A percentile compares a stretch with the other conserved stretches of the same genome.
These are phyloP conservation scores for Chloris gayana DNA, from an alignment of 176 grass and related monocot genomes.

Conservation along the genomic window DNA sequence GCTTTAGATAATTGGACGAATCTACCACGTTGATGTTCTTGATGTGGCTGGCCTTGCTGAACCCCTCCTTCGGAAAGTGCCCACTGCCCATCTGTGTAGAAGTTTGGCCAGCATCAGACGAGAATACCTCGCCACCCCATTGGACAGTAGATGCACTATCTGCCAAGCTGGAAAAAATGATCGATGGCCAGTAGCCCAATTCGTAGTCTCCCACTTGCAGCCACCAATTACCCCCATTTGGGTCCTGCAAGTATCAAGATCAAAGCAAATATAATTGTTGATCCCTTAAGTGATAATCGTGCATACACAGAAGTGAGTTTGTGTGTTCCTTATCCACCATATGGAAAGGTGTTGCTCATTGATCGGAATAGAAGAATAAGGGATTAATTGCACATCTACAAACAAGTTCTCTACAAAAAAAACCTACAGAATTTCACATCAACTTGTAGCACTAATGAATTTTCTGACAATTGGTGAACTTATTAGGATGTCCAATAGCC, in stretches of 20 bases:
- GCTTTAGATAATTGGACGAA: slow-evolving; percentile 60
- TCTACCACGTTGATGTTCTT: slow-evolving; percentile 80
- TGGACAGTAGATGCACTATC: slow-evolving; percentile 79
- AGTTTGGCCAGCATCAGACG: slow-evolving; percentile 61
- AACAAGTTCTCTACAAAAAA: too few species aligned
- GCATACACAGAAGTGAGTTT: too few species aligned
- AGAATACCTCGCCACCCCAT: slow-evolving; percentile 93
- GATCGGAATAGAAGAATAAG: too few species aligned
- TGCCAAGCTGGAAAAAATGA: slow-evolving; percentile 69
- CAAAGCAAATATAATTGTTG: too few species aligned
- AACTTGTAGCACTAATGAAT: too few species aligned
- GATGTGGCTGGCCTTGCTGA: slow-evolving; percentile 86
- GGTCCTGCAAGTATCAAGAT: slow-evolving; percentile 52
- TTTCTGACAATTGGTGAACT: too few species aligned
- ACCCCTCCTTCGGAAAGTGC: slow-evolving; percentile 80
- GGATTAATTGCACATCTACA: too few species aligned
- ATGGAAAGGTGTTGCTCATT: too few species aligned
- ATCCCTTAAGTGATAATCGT: too few species aligned
- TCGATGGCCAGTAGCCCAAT: slow-evolving; percentile 88
- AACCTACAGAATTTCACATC: too few species aligned
- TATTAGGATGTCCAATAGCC: too few species aligned
- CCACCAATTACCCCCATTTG: slow-evolving; percentile 90
- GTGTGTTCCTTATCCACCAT: too few species aligned
- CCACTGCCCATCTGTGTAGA: slow-evolving; percentile 94
- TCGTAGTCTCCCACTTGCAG: slow-evolving; percentile 81